These are phyloP conservation scores for Conringia planisiliqua DNA, from an alignment of 345 rosid species.

Conservation along the genomic window DNA sequence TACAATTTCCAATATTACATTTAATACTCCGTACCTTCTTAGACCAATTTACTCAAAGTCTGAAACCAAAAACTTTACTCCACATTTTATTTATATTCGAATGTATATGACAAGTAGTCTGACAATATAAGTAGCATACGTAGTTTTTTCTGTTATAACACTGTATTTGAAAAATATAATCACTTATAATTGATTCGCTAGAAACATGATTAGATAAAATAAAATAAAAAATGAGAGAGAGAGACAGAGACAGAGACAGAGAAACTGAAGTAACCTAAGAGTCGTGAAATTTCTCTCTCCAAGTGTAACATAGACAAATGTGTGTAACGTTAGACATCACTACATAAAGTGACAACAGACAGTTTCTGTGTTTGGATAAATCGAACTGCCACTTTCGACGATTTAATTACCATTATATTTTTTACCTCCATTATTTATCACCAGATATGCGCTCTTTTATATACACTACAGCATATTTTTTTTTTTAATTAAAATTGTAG, in stretches of 20 bases:
- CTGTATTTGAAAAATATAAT: background rate
- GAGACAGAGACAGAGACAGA: slow-evolving; percentile 18
- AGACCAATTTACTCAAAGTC: slow-evolving; percentile 11
- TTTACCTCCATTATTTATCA: slow-evolving; percentile 26
- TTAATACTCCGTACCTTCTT: slow-evolving; percentile 18
- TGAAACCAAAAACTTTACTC: background rate
- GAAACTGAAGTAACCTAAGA: slow-evolving; percentile 37
- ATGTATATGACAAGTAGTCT: slow-evolving; percentile 15
- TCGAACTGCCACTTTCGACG: slow-evolving; percentile 38
- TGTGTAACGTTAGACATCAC: slow-evolving; percentile 41
- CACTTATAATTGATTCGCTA: background rate
- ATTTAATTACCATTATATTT: slow-evolving; percentile 16
- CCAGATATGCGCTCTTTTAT: slow-evolving; percentile 6
- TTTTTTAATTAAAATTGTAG: background rate
- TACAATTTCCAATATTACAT: slow-evolving; percentile 31
- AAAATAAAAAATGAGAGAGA: background rate
- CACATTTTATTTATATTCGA: background rate
- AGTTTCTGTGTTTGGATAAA: slow-evolving; percentile 34
- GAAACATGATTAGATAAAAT: background rate
- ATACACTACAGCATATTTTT: background rate
- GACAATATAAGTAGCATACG: slow-evolving; percentile 19
- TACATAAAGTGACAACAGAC: slow-evolving; percentile 34
- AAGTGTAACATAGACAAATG: slow-evolving; percentile 29
- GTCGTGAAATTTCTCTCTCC: slow-evolving; percentile 36
- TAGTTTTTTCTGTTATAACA: background rate